Base-by-base conservation (phyloP, 352 stramenopile species). In the Saprolegnia diclina region DNA sequence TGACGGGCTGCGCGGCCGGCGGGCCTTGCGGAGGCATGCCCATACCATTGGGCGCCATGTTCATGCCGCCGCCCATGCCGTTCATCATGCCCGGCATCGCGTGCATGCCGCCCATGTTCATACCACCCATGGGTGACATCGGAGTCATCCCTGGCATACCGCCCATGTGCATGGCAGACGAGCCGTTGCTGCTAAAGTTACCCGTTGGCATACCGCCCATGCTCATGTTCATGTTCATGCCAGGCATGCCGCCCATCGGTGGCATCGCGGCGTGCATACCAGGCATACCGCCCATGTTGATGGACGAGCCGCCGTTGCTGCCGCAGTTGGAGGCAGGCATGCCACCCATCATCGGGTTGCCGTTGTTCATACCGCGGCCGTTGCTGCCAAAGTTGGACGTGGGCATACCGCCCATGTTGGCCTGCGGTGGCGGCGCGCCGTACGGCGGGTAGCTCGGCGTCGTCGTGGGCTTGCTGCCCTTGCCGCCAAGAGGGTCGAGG, bases 401-500 rank as follows among this genome's bases (percentile, higher is more conserved):
- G 13, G 16, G 35, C 35, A 40, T 10, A 56, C 56, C 32, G 14
- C 81, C 64, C n/a, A 71, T 70, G 22, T 73, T 72, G 40, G 56
- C 46, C n/a, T 55, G 62, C 50, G 21, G 32, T 7, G 78, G 74
- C 10, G 74, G 72, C 40, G 56, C 59, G 13, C 65, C 45, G 56
- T 71, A 66, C 45, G 40, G n/a, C 6, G 70, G 40, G 24, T 71
- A 35, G 16, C 78, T 71, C 0, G 77, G 74, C 16, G 77, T 72
- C 18, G 79, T 82, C 76, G 88, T 90, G 64, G 79, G 77, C 75
- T 83, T 88, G 50, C n/a, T 57, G 45, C n/a, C n/a, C n/a, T 68
- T 68, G 62, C 62, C 62, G 32, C 78, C 80, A 65, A 91, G 88
- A 66, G 83, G 83, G 61, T 91, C 83, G 55, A 91, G 79, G 64